Conservation (phyloP, 2,329 filamentous ascomycete genomes). For the Alternaria incomplexa region DNA sequence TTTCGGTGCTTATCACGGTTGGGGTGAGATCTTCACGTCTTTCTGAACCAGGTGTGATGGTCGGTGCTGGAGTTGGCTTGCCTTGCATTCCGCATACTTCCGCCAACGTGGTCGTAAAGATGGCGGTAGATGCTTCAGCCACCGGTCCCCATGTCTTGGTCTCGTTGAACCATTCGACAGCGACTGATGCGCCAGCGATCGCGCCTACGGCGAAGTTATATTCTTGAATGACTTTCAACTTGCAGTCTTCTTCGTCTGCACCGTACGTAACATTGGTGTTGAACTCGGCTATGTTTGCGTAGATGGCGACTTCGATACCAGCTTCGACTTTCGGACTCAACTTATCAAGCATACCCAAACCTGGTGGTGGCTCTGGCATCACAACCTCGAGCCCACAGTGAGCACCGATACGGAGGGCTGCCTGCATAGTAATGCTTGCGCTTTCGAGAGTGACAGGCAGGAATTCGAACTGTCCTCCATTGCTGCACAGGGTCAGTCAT, state of each 20-base stretch:
- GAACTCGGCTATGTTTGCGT: conserved; percentile 62
- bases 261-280: conserved; percentile 57
- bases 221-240: conserved; percentile 55
- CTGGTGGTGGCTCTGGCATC: neutral
- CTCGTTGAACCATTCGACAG: conserved; percentile 32
- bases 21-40: conserved; percentile 43
- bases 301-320: conserved; percentile 59
- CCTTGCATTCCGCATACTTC: conserved; percentile 50
- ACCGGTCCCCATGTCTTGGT: conserved; percentile 59
- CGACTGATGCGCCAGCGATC: conserved; percentile 60
- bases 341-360: no score
- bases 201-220: conserved; percentile 62
- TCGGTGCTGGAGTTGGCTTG: conserved; percentile 10
- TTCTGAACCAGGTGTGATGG: conserved; percentile 1
- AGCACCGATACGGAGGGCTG: conserved; percentile 56
- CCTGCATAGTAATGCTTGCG: conserved; percentile 54
- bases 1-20: conserved; percentile 50
- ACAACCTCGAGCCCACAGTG: conserved; percentile 48
- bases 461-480: conserved; percentile 63
- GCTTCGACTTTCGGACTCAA: no score
- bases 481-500: conserved; percentile 39
- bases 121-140: conserved; percentile 54
- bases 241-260: conserved; percentile 50
- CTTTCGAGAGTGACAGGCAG: conserved; percentile 60
- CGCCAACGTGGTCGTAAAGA: conserved; percentile 61